Evolutionary conservation across 139 green algal species (phyloP).

Genomic region (Zygnema cylindricum): DNA sequence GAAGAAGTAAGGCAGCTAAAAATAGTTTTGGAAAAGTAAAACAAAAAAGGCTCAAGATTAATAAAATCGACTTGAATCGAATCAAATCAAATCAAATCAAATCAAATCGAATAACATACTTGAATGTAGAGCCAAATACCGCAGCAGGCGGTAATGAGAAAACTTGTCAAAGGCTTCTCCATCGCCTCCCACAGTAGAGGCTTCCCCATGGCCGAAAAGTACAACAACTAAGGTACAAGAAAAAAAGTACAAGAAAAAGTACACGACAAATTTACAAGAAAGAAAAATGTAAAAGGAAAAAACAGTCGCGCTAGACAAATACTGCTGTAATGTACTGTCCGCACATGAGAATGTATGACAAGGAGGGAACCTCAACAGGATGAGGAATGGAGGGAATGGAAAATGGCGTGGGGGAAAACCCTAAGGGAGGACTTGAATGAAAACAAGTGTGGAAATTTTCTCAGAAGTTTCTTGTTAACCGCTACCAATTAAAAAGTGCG

Average conservation of each 20-base stretch:
- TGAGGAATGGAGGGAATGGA: no score
- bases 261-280: no score
- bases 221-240: neutral
- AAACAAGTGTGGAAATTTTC: no score
- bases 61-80: neutral
- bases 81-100: neutral
- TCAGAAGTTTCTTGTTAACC: no score
- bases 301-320: no score
- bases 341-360: no score
- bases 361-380: no score
- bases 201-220: conserved; percentile 26
- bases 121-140: conserved; percentile 65
- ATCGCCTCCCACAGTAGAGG: conserved; percentile 56
- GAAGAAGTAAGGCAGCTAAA: neutral
- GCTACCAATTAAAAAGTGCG: no score
- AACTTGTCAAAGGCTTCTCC: conserved; percentile 47
- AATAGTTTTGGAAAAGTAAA: neutral
- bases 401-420: no score
- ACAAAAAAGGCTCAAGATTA: neutral
- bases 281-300: no score
- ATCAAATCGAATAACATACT: conserved; percentile 7
- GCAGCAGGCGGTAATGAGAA: conserved; percentile 55
- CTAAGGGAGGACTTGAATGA: no score
- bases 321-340: no score
- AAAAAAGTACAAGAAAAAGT: neutral